phyloP scores from a whole-genome alignment of 2,329 filamentous ascomycete species.

The Plectosphaerella sp. region DNA sequence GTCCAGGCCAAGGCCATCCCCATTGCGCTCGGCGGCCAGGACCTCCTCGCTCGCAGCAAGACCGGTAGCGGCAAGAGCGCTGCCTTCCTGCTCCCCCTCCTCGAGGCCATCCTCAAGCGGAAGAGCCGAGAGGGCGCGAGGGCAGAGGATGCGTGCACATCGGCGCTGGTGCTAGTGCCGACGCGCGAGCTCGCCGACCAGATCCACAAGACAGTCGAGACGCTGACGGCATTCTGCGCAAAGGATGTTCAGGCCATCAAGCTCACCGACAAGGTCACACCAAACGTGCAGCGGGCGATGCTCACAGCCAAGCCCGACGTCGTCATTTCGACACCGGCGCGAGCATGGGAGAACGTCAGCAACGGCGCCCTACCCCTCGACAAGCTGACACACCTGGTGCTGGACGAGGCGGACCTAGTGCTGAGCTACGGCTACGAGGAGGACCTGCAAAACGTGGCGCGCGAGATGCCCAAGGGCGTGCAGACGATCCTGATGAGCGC shows the following conservation, averaged over 20 bases:
- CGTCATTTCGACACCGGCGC: slow-evolving; percentile 85
- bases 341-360: slow-evolving; percentile 74
- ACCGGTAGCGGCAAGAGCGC: slow-evolving; percentile 97
- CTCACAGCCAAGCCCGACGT: slow-evolving; percentile 84
- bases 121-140: slow-evolving; percentile 43
- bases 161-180: slow-evolving; percentile 86
- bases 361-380: slow-evolving; percentile 66
- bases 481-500: slow-evolving; percentile 94
- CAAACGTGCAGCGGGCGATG: slow-evolving; percentile 81
- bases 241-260: slow-evolving; percentile 82
- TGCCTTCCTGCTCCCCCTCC: slow-evolving; percentile 87
- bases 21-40: slow-evolving; percentile 77
- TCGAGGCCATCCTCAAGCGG: slow-evolving; percentile 76
- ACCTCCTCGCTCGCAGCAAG: slow-evolving; percentile 87
- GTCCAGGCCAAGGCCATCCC: slow-evolving; percentile 88
- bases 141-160: slow-evolving; percentile 44
- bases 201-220: slow-evolving; percentile 72
- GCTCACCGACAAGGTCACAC: slow-evolving; percentile 84
- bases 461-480: slow-evolving; percentile 74
- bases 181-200: slow-evolving; percentile 93
- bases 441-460: slow-evolving; percentile 76
- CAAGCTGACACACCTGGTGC: slow-evolving; percentile 70
- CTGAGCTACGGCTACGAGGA: slow-evolving; percentile 92
- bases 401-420: slow-evolving; percentile 93
- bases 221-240: slow-evolving; percentile 76